Percentiles rank a stretch among this genome's conserved stretches.
Conservation (phyloP, 1,284 basidiomycete genomes). For the Ceratobasidium sp. region DNA sequence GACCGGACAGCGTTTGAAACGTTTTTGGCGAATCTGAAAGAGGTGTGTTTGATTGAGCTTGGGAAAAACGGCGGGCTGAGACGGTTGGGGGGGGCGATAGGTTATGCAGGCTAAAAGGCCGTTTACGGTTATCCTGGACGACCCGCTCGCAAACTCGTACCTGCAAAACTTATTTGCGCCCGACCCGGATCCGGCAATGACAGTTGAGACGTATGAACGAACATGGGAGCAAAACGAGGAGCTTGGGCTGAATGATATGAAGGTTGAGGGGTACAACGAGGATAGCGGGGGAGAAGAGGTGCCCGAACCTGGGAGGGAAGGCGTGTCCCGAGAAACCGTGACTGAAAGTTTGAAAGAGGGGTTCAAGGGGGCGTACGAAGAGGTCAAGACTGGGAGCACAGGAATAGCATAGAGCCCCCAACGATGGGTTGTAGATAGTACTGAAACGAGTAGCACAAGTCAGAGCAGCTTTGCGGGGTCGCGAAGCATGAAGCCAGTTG, state of each 20-base stretch:
- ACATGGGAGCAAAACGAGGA: constrained; percentile 94
- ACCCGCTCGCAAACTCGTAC: constrained; percentile 95
- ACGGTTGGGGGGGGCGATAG: constrained; percentile 53
- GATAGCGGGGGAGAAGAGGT: constrained; percentile 47
- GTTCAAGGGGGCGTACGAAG: constrained; percentile 33
- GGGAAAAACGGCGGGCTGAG: not conserved
- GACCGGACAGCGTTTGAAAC: constrained; percentile 67
- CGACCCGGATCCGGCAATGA: constrained; percentile 91
- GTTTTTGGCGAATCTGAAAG: constrained; percentile 83
- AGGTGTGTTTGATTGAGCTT: constrained; percentile 57
- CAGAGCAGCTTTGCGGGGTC: not conserved
- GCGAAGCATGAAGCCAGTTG: too few relatives aligned
- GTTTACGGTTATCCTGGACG: constrained; percentile 94
- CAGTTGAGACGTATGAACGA: constrained; percentile 81
- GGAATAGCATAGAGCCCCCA: constrained; percentile 21
- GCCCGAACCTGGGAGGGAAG: constrained; percentile 43
- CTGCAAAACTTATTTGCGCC: constrained; percentile 95
- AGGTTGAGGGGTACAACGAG: constrained; percentile 81
- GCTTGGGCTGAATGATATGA: constrained; percentile 95
- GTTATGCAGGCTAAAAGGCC: constrained; percentile 76
- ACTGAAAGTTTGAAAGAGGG: constrained; percentile 27
- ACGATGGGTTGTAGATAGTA: constrained; percentile 1
- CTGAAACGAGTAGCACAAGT: not conserved
- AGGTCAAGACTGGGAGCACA: constrained; percentile 26
- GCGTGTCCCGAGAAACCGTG: constrained; percentile 31